phyloP scores from a whole-genome alignment of 1,139 yeast genomes.

The Pichiaceae sp. region DNA sequence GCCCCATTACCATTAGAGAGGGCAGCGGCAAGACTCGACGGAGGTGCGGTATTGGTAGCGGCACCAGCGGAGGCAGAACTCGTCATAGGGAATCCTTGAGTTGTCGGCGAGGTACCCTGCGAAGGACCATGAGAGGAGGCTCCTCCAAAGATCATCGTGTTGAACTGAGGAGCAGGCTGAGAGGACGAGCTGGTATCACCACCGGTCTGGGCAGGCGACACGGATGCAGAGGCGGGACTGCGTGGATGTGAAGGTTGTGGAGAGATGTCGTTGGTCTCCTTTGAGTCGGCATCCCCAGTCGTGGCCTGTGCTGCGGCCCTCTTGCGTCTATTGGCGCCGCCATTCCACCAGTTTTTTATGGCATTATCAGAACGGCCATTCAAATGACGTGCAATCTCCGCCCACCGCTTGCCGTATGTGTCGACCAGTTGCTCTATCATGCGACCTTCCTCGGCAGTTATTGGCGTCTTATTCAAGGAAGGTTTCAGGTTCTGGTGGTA shows the following conservation, averaged over 20 bases:
- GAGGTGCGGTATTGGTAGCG: not conserved
- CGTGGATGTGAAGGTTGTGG: not conserved
- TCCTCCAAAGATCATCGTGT: slow-evolving; percentile 15
- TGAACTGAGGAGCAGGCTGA: slow-evolving; percentile 10
- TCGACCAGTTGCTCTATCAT: slow-evolving; percentile 72
- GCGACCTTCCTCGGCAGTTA: slow-evolving; percentile 76
- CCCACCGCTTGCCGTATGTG: slow-evolving; percentile 87
- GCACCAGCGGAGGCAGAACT: not conserved
- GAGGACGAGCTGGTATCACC: not conserved
- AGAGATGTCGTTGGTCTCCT: not conserved
- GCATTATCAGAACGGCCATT: slow-evolving; percentile 87
- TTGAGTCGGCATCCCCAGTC: not conserved
- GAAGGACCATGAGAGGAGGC: not conserved
- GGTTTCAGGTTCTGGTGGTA: slow-evolving; percentile 92
- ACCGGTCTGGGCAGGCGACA: not conserved
- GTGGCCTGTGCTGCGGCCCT: slow-evolving; percentile 32
- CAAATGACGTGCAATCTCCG: slow-evolving; percentile 82
- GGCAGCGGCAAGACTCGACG: not conserved
- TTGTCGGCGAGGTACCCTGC: not conserved
- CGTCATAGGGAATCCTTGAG: not conserved
- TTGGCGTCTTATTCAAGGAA: slow-evolving; percentile 70
- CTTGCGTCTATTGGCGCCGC: slow-evolving; percentile 76
- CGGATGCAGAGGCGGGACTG: not conserved
- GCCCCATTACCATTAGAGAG: not conserved
- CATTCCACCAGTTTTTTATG: slow-evolving; percentile 95